A percentile compares a stretch with the other conserved stretches of the same genome.
Conservation (phyloP, 2,329 filamentous ascomycete species). For the Daldinia sp. region DNA sequence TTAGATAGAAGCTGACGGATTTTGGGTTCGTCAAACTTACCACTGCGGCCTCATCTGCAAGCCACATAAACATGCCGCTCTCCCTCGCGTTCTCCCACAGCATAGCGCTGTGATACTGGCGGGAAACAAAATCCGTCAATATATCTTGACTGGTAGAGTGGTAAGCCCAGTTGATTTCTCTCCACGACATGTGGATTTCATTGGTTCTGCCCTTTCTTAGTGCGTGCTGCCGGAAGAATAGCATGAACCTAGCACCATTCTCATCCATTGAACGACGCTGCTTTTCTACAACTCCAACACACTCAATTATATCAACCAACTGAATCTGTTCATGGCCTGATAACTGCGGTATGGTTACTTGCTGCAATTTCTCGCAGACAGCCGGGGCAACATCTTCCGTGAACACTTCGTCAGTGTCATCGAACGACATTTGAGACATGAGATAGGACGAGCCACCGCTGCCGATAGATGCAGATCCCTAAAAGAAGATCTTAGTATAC, state of each 20-base stretch:
- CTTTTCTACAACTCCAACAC: constrained; percentile 82
- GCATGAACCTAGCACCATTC: constrained; percentile 85
- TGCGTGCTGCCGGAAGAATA: constrained; percentile 85
- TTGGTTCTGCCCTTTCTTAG: constrained; percentile 71
- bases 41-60: constrained; percentile 78
- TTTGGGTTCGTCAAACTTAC: constrained; percentile 57
- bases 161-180: constrained; percentile 87
- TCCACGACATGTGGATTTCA: constrained; percentile 73
- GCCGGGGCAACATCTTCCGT: constrained; percentile 73
- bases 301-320: constrained; percentile 84
- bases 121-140: constrained; percentile 80
- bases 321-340: constrained; percentile 88
- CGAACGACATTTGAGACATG: constrained; percentile 47
- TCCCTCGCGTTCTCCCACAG: constrained; percentile 86
- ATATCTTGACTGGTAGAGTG: constrained; percentile 91
- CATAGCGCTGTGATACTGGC: constrained; percentile 81
- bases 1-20: background rate
- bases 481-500: constrained; percentile 30
- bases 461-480: constrained; percentile 31
- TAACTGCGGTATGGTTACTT: constrained; percentile 77
- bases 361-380: constrained; percentile 80
- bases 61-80: constrained; percentile 94
- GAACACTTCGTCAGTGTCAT: constrained; percentile 69
- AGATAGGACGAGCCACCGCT: constrained; percentile 50
- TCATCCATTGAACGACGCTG: constrained; percentile 90